Evolutionary conservation across 495 filamentous ascomycete species (phyloP).

Genomic region (Neurospora sp.): DNA sequence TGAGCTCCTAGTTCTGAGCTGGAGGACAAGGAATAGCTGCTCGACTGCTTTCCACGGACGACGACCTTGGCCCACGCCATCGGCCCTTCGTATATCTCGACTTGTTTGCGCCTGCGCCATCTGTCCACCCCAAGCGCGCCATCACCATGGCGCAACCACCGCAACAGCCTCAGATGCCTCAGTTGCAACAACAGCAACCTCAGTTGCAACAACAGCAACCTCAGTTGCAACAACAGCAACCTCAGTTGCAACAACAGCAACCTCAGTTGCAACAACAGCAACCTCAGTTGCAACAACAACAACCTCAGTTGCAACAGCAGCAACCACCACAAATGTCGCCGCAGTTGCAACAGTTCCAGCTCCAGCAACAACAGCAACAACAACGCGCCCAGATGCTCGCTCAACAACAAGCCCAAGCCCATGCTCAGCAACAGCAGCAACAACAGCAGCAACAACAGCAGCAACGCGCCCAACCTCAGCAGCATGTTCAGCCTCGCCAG

Average conservation of each 20-base stretch:
- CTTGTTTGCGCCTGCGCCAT: not conserved
- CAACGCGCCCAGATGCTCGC: not conserved
- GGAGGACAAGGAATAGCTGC: not conserved
- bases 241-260: constrained; percentile 5
- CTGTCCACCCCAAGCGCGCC: not conserved
- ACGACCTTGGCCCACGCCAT: not conserved
- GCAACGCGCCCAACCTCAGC: constrained; percentile 34
- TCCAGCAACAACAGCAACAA: constrained; percentile 5
- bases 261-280: constrained; percentile 12
- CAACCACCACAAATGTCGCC: constrained; percentile 4
- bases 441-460: no score
- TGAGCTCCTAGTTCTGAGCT: not conserved
- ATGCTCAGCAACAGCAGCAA: no score
- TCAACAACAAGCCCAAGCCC: not conserved
- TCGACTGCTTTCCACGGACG: not conserved
- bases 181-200: constrained; percentile 3
- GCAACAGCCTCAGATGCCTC: constrained; percentile 37
- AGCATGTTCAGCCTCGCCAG: constrained; percentile 7
- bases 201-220: constrained; percentile 5
- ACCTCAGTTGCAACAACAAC: not conserved
- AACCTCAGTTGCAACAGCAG: not conserved
- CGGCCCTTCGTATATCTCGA: not conserved
- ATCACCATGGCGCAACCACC: constrained; percentile 57
- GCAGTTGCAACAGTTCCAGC: constrained; percentile 5
- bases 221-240: constrained; percentile 5